Evolutionary conservation across 345 rosid species (phyloP).

Genomic region (Eucalyptus tenuipes): DNA sequence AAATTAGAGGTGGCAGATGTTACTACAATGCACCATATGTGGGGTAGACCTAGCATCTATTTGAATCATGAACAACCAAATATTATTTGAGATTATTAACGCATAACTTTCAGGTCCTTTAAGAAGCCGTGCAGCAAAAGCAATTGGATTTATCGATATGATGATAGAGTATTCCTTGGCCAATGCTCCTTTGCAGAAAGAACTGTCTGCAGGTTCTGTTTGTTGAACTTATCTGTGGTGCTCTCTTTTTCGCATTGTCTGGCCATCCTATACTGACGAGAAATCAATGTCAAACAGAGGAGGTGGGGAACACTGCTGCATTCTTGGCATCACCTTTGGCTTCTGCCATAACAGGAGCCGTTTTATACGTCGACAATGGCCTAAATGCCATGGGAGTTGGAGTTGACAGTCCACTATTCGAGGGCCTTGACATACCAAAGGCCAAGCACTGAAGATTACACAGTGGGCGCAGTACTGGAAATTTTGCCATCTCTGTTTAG

Average conservation of each 20-base stretch:
- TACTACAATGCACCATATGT: background rate
- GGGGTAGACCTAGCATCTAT: background rate
- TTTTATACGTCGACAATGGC: constrained; percentile 89
- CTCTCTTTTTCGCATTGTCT: background rate
- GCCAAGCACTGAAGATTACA: constrained; percentile 21
- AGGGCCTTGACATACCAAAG: constrained; percentile 59
- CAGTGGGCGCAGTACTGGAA: background rate
- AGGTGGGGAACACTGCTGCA: constrained; percentile 90
- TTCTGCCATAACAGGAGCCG: constrained; percentile 84
- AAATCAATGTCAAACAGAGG: constrained; percentile 39
- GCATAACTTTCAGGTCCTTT: constrained; percentile 36
- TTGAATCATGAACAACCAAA: background rate
- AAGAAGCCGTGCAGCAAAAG: constrained; percentile 70
- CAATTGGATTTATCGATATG: constrained; percentile 65
- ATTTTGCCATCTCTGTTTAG: background rate
- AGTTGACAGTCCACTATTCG: constrained; percentile 73
- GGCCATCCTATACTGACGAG: background rate
- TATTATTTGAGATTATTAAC: background rate
- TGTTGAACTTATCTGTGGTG: background rate
- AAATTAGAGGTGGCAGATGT: background rate
- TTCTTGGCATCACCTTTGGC: constrained; percentile 90
- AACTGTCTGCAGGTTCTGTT: constrained; percentile 64
- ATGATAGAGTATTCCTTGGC: constrained; percentile 82
- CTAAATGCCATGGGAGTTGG: constrained; percentile 94
- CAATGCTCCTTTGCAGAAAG: constrained; percentile 84